Conservation (phyloP, 257 asterid genomes). For the Gardenia jasminoides region DNA sequence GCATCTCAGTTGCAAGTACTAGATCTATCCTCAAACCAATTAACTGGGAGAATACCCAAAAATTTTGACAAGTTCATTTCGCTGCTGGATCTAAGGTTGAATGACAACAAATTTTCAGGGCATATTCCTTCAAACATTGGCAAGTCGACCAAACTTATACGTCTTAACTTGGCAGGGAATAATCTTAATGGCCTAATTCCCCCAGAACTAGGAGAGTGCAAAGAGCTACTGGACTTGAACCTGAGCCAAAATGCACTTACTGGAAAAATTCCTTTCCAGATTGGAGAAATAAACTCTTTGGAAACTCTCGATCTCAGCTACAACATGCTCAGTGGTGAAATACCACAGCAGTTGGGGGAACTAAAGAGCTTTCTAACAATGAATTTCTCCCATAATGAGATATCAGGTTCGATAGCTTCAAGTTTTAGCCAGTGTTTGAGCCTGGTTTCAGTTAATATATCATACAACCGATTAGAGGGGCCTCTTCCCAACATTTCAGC, state of each 20-base stretch:
- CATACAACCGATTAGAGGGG: constrained; percentile 40
- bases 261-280: constrained; percentile 29
- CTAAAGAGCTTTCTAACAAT: constrained; percentile 15
- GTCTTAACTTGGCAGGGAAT: constrained; percentile 28
- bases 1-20: constrained; percentile 22
- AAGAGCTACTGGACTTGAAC: constrained; percentile 22
- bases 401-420: constrained; percentile 38
- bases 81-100: constrained; percentile 21
- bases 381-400: constrained; percentile 38
- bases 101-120: constrained; percentile 33
- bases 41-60: constrained; percentile 31
- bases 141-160: constrained; percentile 14
- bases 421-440: constrained; percentile 20
- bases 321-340: constrained; percentile 33
- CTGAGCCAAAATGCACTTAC: constrained; percentile 28
- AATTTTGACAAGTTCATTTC: constrained; percentile 24
- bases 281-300: constrained; percentile 25
- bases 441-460: constrained; percentile 31
- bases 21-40: constrained; percentile 35
- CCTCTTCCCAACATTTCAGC: constrained; percentile 34
- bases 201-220: constrained; percentile 28
- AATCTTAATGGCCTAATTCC: constrained; percentile 34
- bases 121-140: constrained; percentile 25
- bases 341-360: constrained; percentile 27
- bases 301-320: constrained; percentile 35